Percentiles rank a stretch among this genome's conserved stretches.
Evolutionary conservation across 2,329 filamentous ascomycete genomes (phyloP).

Genomic region (Chrysoporthe cubensis): DNA sequence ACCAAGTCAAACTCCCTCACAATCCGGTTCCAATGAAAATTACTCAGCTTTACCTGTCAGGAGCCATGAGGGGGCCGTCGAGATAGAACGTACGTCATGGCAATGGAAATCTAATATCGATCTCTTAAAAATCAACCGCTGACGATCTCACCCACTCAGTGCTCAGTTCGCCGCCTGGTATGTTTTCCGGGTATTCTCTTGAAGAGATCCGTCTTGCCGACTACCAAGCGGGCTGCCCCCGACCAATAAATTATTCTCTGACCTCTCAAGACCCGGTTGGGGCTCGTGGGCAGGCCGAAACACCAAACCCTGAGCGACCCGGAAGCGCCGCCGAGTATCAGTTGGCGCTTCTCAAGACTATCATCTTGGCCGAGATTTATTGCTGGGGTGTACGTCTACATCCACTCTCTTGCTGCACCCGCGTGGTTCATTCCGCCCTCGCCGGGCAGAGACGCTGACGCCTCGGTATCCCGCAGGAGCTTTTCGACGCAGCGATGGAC

Average conservation of each 20-base stretch:
- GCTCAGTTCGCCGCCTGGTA: no score
- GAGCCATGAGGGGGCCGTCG: no score
- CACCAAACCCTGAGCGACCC: not conserved
- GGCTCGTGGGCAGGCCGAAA: not conserved
- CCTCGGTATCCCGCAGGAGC: not conserved
- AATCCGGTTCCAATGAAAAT: no score
- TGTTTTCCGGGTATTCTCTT: not conserved
- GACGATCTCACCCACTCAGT: not conserved
- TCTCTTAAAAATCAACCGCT: not conserved
- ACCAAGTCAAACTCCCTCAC: no score
- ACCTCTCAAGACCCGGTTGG: no score
- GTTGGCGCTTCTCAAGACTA: not conserved
- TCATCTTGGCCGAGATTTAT: not conserved
- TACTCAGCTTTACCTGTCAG: no score
- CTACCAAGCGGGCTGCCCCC: not conserved
- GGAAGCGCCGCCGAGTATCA: not conserved
- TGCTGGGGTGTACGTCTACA: not conserved
- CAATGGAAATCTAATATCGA: no score
- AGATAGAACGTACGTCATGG: no score
- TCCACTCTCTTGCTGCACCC: not conserved
- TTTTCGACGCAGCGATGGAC: not conserved
- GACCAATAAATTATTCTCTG: not conserved
- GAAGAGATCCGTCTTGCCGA: not conserved
- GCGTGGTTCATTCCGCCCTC: not conserved
- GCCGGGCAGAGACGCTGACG: not conserved